Percentiles rank a stretch among this genome's conserved stretches.
Evolutionary conservation across 352 stramenopile genomes (phyloP).

Genomic region (Globisporangium camurandrum): DNA sequence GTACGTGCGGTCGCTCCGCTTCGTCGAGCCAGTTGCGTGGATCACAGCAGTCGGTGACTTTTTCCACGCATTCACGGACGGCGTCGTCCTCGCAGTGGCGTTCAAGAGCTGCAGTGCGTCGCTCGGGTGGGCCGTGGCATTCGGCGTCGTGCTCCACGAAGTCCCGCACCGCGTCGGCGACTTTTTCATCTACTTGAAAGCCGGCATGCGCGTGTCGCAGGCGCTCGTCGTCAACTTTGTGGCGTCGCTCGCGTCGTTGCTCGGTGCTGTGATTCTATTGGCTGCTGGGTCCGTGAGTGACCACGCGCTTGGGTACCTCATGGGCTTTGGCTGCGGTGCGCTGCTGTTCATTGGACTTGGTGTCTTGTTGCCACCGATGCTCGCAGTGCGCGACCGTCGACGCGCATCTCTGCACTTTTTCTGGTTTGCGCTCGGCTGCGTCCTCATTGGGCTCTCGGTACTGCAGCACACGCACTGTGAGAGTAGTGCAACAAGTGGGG

Average conservation of each 20-base stretch:
- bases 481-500: too few relatives aligned
- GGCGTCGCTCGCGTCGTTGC: constrained; percentile 13
- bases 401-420: constrained; percentile 6
- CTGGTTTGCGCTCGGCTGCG: constrained; percentile 13
- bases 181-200: constrained; percentile 20
- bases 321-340: constrained; percentile 14
- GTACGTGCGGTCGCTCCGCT: constrained; percentile 10
- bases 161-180: constrained; percentile 18
- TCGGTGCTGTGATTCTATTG: constrained; percentile 11
- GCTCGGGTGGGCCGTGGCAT: constrained; percentile 15
- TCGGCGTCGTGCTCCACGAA: constrained; percentile 20
- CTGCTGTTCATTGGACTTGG: constrained; percentile 11
- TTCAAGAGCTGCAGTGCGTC: constrained; percentile 18
- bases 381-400: constrained; percentile 9
- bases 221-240: constrained; percentile 15
- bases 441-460: constrained; percentile 12
- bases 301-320: constrained; percentile 20
- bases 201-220: constrained; percentile 12
- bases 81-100: constrained; percentile 16
- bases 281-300: constrained; percentile 13
- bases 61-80: constrained; percentile 19
- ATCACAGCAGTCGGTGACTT: constrained; percentile 21
- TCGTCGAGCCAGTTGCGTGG: constrained; percentile 15
- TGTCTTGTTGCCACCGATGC: constrained; percentile 12
- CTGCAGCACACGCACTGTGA: constrained; percentile 13